phyloP scores from a whole-genome alignment of 179 eudicot genomes.

The Heliamphora pulchella region DNA sequence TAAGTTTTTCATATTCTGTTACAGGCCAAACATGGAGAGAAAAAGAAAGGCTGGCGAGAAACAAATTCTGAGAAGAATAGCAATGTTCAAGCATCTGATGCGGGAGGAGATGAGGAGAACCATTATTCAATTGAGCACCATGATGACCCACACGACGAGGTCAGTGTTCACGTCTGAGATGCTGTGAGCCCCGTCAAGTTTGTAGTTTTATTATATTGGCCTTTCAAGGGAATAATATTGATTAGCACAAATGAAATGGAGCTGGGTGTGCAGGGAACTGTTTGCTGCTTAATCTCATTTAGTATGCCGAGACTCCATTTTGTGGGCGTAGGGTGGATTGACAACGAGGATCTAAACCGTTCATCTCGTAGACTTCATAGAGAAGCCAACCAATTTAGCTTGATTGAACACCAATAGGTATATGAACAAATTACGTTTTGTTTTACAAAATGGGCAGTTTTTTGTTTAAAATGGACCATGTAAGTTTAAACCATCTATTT shows the following conservation, averaged over 20 bases:
- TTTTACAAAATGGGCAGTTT: too few species aligned
- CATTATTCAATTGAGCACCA: conserved; percentile 40
- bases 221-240: neutral
- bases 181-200: neutral
- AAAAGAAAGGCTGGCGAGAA: conserved; percentile 44
- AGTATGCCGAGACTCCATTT: too few species aligned
- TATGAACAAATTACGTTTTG: too few species aligned
- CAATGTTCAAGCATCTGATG: conserved; percentile 34
- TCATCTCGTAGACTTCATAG: too few species aligned
- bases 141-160: conserved; percentile 39
- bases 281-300: neutral
- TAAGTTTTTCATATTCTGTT: conserved; percentile 7
- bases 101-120: conserved; percentile 38
- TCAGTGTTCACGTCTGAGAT: too few species aligned
- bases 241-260: neutral
- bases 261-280: neutral
- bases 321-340: too few species aligned
- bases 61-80: conserved; percentile 50
- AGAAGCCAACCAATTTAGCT: too few species aligned
- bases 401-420: too few species aligned
- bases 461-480: too few species aligned
- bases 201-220: neutral
- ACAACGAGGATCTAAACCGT: too few species aligned
- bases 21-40: conserved; percentile 46
- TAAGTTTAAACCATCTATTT: too few species aligned